Base-by-base conservation (phyloP, 345 rosid species). In the Mangifera indica region DNA sequence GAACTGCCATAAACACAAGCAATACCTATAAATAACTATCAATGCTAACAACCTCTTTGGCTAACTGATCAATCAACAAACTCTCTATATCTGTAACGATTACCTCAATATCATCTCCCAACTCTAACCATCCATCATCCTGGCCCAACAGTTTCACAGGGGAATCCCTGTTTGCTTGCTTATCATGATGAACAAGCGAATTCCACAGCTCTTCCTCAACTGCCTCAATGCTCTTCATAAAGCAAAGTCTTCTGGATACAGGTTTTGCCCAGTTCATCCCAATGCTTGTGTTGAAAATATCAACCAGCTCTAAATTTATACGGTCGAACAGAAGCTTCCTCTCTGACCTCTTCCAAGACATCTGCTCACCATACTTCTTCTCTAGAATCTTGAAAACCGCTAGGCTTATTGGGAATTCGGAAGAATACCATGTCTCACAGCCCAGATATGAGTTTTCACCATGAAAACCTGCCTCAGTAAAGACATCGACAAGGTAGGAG, bases 241-340 rank as follows among this genome's bases (percentile, higher is more conserved):
- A 57, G 25, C 73, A 69, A 52, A 92, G 72, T 78, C 92, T 86
- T 67, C 78, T 75, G 2, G 82, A 74, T 25, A 88, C 82, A 22
- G 89, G 87, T 72, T 83, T 82, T 71, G 70, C 63, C 88, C 85
- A 78, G 3, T 73, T 87, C 25, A 74, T 25, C 46, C 83, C 81
- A 29, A 46, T 70, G 49, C 76, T 81, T 29, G 91, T 83, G 66
- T 71, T 83, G 64, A 89, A 59, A 67, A 86, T 78, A 71, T 82
- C 89, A 37, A 10, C 57, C 63, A 94, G 76, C 64, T 76, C 83
- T 52, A 76, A 80, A 81, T 78, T 87, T 67, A 92, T 82, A 58
- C 91, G 76, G 82, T 92, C 97, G 24, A 89, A 89, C 26, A 92
- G 74, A 69, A 95, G 83, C 82, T 73, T 83, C 82, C 98, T 86